Conservation (phyloP, 140 eudicot species). For the Erigeron philadelphicus region DNA sequence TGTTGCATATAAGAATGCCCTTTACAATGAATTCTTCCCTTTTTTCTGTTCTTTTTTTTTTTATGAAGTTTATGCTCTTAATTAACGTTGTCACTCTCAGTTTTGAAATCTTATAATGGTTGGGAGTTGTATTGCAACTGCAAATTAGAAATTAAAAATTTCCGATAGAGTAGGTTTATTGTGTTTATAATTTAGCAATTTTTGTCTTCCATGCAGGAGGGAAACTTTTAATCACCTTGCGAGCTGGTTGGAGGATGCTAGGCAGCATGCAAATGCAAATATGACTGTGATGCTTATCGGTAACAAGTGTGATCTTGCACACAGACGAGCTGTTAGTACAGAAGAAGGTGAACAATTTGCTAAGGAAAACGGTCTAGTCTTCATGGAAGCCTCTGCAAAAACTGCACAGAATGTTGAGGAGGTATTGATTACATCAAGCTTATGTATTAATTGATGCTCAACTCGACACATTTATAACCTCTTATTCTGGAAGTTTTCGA, state of each 20-base stretch:
- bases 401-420: constrained; percentile 94
- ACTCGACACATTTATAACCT: not conserved
- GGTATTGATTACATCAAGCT: constrained; percentile 33
- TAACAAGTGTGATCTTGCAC: constrained; percentile 83
- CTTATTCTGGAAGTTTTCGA: not conserved
- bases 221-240: constrained; percentile 94
- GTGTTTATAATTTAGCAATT: not conserved
- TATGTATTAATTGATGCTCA: not conserved
- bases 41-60: not conserved
- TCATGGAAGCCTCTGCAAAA: constrained; percentile 92
- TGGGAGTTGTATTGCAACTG: not conserved
- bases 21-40: not conserved
- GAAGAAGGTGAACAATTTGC: constrained; percentile 99
- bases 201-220: constrained; percentile 45
- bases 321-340: constrained; percentile 87
- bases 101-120: not conserved
- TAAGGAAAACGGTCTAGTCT: constrained; percentile 75
- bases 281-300: constrained; percentile 95
- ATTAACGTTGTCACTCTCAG: not conserved
- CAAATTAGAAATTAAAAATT: not conserved
- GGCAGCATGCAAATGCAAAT: constrained; percentile 92
- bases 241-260: constrained; percentile 95
- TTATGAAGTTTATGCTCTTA: not conserved
- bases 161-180: not conserved
- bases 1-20: not conserved